These are phyloP conservation scores for Penicillium expansum DNA, from an alignment of 2,329 filamentous ascomycete genomes.

Conservation along the genomic window DNA sequence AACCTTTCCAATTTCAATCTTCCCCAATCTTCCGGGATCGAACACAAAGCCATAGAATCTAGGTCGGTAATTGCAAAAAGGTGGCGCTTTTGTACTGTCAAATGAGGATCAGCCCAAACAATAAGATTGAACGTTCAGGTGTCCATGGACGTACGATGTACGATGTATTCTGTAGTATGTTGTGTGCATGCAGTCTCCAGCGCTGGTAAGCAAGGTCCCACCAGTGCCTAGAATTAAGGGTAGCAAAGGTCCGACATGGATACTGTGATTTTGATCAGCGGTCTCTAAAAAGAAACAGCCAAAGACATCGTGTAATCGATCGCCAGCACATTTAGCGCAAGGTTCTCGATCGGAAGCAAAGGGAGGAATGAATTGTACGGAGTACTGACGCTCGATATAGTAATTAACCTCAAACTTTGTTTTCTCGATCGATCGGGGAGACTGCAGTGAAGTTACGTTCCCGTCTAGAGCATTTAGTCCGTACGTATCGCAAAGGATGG, in stretches of 20 bases:
- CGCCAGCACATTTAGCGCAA: neutral
- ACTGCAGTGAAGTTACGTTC: conserved; percentile 15
- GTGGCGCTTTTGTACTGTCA: neutral
- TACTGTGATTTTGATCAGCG: neutral
- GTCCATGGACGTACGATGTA: neutral
- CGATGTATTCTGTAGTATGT: neutral
- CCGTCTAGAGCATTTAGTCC: neutral
- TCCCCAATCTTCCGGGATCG: neutral
- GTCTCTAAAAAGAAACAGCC: neutral
- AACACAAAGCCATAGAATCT: neutral
- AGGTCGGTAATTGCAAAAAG: conserved; percentile 5
- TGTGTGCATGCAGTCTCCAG: neutral
- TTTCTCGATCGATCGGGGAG: conserved; percentile 21
- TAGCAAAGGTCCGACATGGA: neutral
- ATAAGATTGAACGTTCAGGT: neutral
- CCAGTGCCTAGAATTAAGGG: neutral
- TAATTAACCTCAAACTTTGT: conserved; percentile 20
- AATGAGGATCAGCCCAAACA: neutral
- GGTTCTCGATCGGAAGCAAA: neutral
- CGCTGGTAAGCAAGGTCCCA: neutral
- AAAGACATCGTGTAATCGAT: neutral
- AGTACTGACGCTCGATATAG: neutral
- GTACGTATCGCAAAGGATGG: conserved; percentile 14
- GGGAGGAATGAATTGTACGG: neutral
- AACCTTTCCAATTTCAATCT: neutral